Conservation (phyloP, 2,329 filamentous ascomycete genomes). For the Epichloe baconii region DNA sequence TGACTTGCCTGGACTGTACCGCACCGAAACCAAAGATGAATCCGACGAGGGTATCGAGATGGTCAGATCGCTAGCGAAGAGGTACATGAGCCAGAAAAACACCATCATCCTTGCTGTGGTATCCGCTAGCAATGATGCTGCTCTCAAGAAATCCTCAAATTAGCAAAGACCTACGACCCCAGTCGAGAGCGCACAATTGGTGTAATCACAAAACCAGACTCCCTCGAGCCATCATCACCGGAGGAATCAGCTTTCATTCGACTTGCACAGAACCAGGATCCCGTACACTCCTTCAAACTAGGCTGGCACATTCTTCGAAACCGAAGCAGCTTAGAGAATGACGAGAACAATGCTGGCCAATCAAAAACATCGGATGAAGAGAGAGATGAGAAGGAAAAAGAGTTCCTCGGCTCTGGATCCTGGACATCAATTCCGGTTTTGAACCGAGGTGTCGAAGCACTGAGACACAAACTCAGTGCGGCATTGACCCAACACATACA, state of each 20-base stretch:
- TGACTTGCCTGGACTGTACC: constrained; percentile 37
- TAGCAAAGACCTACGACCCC: constrained; percentile 29
- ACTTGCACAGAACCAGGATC: neutral
- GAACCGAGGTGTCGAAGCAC: constrained; percentile 3
- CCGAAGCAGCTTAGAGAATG: constrained; percentile 21
- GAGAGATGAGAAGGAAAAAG: constrained; percentile 15
- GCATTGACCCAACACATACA: constrained; percentile 4
- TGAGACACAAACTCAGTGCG: constrained; percentile 7
- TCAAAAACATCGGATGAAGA: neutral
- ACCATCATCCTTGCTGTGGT: constrained; percentile 47
- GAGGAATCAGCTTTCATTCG: constrained; percentile 11
- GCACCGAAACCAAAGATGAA: constrained; percentile 19
- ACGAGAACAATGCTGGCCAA: constrained; percentile 5
- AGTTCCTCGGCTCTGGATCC: constrained; percentile 15
- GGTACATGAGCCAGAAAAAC: constrained; percentile 43
- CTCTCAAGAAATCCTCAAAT: constrained; percentile 38
- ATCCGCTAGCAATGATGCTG: constrained; percentile 33
- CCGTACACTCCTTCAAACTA: constrained; percentile 23
- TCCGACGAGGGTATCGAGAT: constrained; percentile 17
- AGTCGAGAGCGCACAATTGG: constrained; percentile 35
- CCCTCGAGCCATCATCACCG: constrained; percentile 22
- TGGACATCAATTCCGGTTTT: constrained; percentile 10
- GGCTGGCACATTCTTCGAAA: constrained; percentile 25
- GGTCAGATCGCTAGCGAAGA: constrained; percentile 26
- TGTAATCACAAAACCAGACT: constrained; percentile 44